Base-by-base conservation (phyloP, 768 basidiomycete species). In the Naganishia antarctica region DNA sequence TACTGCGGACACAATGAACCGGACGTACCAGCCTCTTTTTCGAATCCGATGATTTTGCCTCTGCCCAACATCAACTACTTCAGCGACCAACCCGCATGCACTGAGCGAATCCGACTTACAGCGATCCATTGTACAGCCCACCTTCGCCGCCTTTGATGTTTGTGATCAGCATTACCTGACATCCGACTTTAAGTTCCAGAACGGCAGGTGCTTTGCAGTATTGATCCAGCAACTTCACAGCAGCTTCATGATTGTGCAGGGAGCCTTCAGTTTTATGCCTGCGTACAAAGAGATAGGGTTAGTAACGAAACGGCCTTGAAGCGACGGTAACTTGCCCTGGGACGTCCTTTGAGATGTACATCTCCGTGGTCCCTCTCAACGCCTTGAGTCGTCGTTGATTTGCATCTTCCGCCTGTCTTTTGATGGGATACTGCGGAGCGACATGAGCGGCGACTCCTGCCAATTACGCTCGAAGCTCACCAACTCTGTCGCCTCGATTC, bases 401-500 rank as follows among this genome's bases (percentile, higher is more conserved):
- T 12, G 63, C 63, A 32, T 51, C 23, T 3, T 64, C 63, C 18
- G 63, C 50, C 45, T 64, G 53, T 18, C 15, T 13, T 32, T 64
- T 64, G 13, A 46, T 58, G 6, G 63, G 63, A 23, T 58, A 64
- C 63, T 64, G 16, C 12, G n/a, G 15, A 44, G 13, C 13, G 18
- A 6, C 6, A 44, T 44, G 43, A 44, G 43, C 43, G n/a, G 11
- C 5, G n/a, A 44, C n/a, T 18, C 6, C n/a, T 6, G 43, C n/a
- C 11, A 5, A 5, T 44, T 44, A 12, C 13, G 5, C 11, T 5
- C n/a, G n/a, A n/a, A 6, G 23, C 45, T 46, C 21, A 47, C 63
- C 57, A 65, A 34, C 51, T 65, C 64, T 21, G 64, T 65, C 21
- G 64, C 64, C 11, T 60, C 58, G 29, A 65, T 60, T n/a, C 64